phyloP scores from a whole-genome alignment of 176 grass and related monocot species.

The Eleusine indica region DNA sequence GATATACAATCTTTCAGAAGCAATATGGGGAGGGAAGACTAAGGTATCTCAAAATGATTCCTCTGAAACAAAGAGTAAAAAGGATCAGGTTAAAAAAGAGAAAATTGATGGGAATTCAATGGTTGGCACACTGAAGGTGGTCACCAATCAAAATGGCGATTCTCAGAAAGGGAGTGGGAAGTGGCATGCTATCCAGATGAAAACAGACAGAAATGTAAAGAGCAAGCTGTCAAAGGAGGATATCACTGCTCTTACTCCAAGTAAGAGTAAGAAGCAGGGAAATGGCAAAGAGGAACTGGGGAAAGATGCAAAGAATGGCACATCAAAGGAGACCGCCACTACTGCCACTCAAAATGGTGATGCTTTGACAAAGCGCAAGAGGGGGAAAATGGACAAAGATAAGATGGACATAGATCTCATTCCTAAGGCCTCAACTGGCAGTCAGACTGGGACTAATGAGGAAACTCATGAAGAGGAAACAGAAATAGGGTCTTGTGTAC shows the following conservation, averaged over 20 bases:
- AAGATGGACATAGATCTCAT: not conserved
- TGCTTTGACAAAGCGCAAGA: slow-evolving; percentile 8
- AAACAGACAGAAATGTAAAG: not conserved
- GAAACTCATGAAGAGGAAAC: slow-evolving; percentile 17
- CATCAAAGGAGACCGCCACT: not conserved
- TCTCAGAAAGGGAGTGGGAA: slow-evolving; percentile 7
- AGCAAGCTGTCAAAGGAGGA: slow-evolving; percentile 2
- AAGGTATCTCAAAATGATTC: slow-evolving; percentile 27
- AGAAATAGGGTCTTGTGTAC: slow-evolving; percentile 17
- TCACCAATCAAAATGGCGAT: not conserved
- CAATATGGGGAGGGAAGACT: slow-evolving; percentile 42
- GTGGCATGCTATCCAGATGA: slow-evolving; percentile 10
- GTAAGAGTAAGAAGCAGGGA: slow-evolving; percentile 18
- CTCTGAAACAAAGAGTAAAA: slow-evolving; percentile 35
- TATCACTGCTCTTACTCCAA: not conserved
- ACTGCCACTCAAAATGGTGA: not conserved
- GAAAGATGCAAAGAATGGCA: not conserved
- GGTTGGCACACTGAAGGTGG: not conserved
- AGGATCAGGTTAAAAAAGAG: slow-evolving; percentile 33
- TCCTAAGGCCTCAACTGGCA: not conserved
- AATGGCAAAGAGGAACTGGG: slow-evolving; percentile 18
- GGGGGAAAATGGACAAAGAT: slow-evolving; percentile 24
- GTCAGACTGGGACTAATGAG: not conserved
- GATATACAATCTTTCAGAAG: slow-evolving; percentile 34
- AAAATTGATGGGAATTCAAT: slow-evolving; percentile 20